phyloP scores from a whole-genome alignment of 768 basidiomycete species.

The Tricholoma matsutake region DNA sequence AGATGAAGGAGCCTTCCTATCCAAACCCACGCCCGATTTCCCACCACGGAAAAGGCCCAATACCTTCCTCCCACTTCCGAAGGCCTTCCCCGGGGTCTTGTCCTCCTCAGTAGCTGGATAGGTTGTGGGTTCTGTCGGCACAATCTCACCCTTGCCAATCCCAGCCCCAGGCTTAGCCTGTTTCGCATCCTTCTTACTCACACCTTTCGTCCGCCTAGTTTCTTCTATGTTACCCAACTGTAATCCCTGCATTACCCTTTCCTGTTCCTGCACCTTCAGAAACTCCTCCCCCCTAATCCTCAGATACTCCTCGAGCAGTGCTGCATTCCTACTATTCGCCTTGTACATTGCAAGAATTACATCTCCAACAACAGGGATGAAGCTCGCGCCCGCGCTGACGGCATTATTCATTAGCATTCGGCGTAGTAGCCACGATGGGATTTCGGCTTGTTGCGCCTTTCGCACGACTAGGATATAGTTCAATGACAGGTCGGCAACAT shows the following conservation, averaged over 20 bases:
- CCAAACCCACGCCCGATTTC: background rate
- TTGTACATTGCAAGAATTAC: slow-evolving; percentile 75
- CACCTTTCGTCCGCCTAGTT: slow-evolving; percentile 14
- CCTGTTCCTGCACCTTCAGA: slow-evolving; percentile 45
- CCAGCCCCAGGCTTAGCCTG: slow-evolving; percentile 58
- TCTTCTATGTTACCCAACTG: slow-evolving; percentile 3
- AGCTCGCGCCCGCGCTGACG: slow-evolving; percentile 61
- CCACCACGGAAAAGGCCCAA: slow-evolving; percentile 16
- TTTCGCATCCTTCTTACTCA: slow-evolving; percentile 33
- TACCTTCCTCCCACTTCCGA: slow-evolving; percentile 3
- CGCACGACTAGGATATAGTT: slow-evolving; percentile 77
- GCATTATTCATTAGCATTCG: slow-evolving; percentile 79
- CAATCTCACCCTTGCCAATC: slow-evolving; percentile 33
- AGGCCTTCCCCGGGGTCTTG: background rate
- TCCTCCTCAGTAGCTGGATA: background rate
- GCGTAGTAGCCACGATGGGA: slow-evolving; percentile 58
- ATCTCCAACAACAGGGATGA: slow-evolving; percentile 74
- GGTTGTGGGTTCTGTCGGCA: slow-evolving; percentile 11
- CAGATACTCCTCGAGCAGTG: slow-evolving; percentile 81
- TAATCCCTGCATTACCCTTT: slow-evolving; percentile 15
- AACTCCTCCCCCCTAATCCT: slow-evolving; percentile 74
- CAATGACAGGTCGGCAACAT: slow-evolving; percentile 56
- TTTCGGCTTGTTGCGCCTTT: slow-evolving; percentile 72
- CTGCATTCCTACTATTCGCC: slow-evolving; percentile 87
- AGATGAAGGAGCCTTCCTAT: slow-evolving; percentile 16